Evolutionary conservation across 495 filamentous ascomycete genomes (phyloP), one percentile per base, ranked within the genome.

Genomic region (Lasiosphaeria hispida): DNA sequence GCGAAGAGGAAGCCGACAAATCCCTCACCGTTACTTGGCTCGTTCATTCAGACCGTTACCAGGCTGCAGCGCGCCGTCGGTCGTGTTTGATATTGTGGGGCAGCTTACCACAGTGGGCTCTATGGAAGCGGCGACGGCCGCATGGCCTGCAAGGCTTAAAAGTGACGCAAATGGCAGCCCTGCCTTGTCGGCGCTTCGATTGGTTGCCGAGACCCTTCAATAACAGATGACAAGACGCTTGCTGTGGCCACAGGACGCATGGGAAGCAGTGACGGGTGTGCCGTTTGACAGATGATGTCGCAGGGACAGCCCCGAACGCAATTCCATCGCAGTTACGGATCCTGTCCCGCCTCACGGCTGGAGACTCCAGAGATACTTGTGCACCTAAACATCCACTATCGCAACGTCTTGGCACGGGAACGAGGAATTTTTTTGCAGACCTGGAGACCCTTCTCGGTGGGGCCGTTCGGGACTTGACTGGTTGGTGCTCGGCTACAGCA

Each of bases 391-490:
- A 45, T 56, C 53, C 41, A 56, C 43, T 35, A n/a, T 37, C 42
- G 38, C 17, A 44, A 35, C 40, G 48, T 30, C 58, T 64, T 65
- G 59, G 65, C 60, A 34, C 56, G 58, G 56, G 65, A 54, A 64
- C 34, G 18, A 54, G 19, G 49, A 67, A 67, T 65, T 62, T 63
- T 72, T 56, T 60, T 69, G 57, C 64, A 55, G 64, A 57, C 61
- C 68, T 72, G 69, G 69, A 69, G 68, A 72, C 68, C 41, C n/a
- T 50, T 23, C 34, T 55, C 17, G 39, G 66, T 67, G 68, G 69
- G 62, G 62, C 62, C 59, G 36, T 66, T 54, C 63, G 59, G 58
- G 58, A 15, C 35, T 23, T 48, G 30, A 42, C 18, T 11, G 19
- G 15, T 38, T 37, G 19, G 54, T 18, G 56, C 61, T 70, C 68